Percentiles rank a stretch among this genome's conserved stretches.
These are phyloP conservation scores for Ichthyophthirius multifiliis DNA, from an alignment of 169 alveolate genomes.

Conservation along the genomic window DNA sequence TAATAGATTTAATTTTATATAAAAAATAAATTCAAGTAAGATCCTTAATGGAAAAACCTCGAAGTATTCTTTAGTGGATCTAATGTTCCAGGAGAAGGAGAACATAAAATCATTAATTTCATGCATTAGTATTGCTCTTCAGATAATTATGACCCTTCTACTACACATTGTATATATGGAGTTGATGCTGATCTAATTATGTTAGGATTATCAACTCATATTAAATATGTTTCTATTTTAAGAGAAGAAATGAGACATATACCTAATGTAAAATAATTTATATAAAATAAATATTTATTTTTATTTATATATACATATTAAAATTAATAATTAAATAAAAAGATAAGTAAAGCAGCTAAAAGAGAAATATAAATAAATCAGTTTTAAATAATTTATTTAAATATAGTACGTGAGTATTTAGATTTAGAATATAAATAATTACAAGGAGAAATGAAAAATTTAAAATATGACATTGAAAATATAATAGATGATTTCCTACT, in stretches of 20 bases:
- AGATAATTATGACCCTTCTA: slow-evolving; percentile 86
- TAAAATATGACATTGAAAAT: slow-evolving; percentile 87
- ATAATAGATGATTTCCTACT: slow-evolving; percentile 95
- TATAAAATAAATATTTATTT: no score
- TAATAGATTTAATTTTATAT: slow-evolving; percentile 81
- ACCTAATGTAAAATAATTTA: background rate
- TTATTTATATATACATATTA: no score
- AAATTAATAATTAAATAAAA: background rate
- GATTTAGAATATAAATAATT: slow-evolving; percentile 67
- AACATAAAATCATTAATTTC: slow-evolving; percentile 97
- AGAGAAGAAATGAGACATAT: slow-evolving; percentile 87
- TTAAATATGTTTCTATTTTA: slow-evolving; percentile 90
- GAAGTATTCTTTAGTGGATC: slow-evolving; percentile 96
- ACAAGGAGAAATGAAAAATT: slow-evolving; percentile 43
- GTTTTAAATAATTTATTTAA: slow-evolving; percentile 50
- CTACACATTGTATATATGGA: slow-evolving; percentile 98
- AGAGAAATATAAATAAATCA: background rate
- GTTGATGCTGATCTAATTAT: slow-evolving; percentile 99
- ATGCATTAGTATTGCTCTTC: slow-evolving; percentile 79
- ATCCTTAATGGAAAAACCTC: slow-evolving; percentile 89
- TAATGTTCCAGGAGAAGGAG: slow-evolving; percentile 99
- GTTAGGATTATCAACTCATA: slow-evolving; percentile 96
- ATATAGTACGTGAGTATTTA: slow-evolving; percentile 86
- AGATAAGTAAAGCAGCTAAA: slow-evolving; percentile 28
- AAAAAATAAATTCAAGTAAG: slow-evolving; percentile 85